Base-by-base conservation (phyloP, 331 rosid genomes). In the Saraca asoca region DNA sequence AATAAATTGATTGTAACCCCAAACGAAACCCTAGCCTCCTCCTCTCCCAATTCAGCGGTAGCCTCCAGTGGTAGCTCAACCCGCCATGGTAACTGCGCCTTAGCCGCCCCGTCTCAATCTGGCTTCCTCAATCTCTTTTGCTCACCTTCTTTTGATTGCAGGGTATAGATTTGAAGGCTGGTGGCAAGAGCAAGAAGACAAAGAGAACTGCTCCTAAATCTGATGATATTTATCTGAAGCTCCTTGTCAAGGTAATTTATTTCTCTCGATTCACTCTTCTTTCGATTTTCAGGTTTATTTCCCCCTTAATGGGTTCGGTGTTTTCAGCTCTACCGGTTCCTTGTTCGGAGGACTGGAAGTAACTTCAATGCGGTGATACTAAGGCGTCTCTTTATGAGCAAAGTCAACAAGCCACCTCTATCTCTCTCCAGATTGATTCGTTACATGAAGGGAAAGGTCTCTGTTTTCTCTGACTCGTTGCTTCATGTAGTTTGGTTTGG, bases 121-220 rank as follows among this genome's bases (percentile, higher is more conserved):
- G n/a, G n/a, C n/a, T n/a, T n/a, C n/a, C n/a, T n/a, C n/a, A n/a
- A n/a, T n/a, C n/a, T n/a, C n/a, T n/a, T n/a, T n/a, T n/a, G n/a
- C n/a, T n/a, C n/a, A n/a, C n/a, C n/a, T n/a, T 12, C 8, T 0
- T 56, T 13, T 16, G 5, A 16, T 66, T 52, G 58, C 86, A 87
- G 95, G 95, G 95, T 13, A 87, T 87, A 66, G 95, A 87, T 78
- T 78, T 87, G 81, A 83, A 84, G 62, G 95, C 95, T 46, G 95
- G 95, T 59, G 95, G 95, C 51, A 82, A 87, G 88, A 75, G 81
- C 74, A 87, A 87, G 85, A 87, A 84, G 78, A 67, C 90, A 9
- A 82, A 76, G 75, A 68, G 95, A 15, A 87, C 83, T 0, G 78
- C 84, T 7, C 93, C 93, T 2, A 87, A 78, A 75, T 87, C 93